These are phyloP conservation scores for Schoenoplectus tabernaemontani DNA, from an alignment of 202 grass and related monocot species.

Conservation along the genomic window DNA sequence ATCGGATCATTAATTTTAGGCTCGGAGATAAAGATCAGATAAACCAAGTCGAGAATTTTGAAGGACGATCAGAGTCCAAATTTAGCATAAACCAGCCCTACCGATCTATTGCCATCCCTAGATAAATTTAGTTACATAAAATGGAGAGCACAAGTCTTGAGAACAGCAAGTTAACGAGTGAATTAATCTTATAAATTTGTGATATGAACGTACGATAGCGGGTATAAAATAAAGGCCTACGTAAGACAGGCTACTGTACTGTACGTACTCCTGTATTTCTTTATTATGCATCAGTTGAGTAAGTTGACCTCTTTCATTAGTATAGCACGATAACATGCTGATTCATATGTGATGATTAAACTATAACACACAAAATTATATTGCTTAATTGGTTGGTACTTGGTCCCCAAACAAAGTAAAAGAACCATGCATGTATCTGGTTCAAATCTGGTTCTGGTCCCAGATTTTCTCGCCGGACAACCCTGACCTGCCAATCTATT, in stretches of 20 bases:
- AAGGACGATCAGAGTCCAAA: too few relatives aligned
- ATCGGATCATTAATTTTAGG: too few relatives aligned
- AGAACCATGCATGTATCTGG: neutral
- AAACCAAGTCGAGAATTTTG: too few relatives aligned
- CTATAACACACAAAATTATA: too few relatives aligned
- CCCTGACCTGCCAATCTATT: neutral
- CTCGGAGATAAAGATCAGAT: too few relatives aligned
- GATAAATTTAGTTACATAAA: neutral
- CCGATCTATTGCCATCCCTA: too few relatives aligned
- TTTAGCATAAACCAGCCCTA: too few relatives aligned
- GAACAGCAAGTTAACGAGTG: neutral
- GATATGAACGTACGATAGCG: too few relatives aligned
- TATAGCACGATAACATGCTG: neutral
- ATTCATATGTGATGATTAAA: neutral
- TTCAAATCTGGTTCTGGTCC: neutral
- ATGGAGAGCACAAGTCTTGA: neutral
- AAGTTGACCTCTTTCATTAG: conserved; percentile 11
- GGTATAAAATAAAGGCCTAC: too few relatives aligned
- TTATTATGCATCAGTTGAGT: neutral
- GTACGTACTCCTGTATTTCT: too few relatives aligned
- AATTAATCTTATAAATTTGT: neutral
- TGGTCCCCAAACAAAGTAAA: neutral
- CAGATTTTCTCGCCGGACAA: neutral
- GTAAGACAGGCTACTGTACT: neutral
- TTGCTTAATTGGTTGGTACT: too few relatives aligned